Base-by-base conservation (phyloP, 2,329 filamentous ascomycete genomes). In the Elsinoe fawcettii region DNA sequence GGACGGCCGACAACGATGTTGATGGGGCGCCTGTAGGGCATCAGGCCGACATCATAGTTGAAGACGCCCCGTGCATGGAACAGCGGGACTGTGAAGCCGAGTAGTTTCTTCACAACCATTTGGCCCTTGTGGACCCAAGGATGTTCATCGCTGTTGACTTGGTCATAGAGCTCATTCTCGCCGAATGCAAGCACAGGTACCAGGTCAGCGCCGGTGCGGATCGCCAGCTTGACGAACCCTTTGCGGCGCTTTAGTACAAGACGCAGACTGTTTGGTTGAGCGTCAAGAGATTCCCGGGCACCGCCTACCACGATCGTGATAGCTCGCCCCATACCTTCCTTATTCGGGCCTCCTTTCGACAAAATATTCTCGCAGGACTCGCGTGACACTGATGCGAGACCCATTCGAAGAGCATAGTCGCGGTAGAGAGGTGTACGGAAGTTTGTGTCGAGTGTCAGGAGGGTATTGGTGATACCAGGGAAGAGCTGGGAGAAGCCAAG, bases 241-340 rank as follows among this genome's bases (percentile, higher is more conserved):
- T 95, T 95, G 57, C 93, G 86, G 46, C 87, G 82, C 63, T 86
- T 85, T 51, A 97, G 79, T 3, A 97, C 85, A 8, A 97, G 80
- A 4, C 84, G 84, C 58, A 96, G 73, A 12, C 80, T 82, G 53
- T 87, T 82, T 0, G 93, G 93, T 60, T 87, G 83, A 0, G 92
- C 90, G 69, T 96, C 89, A 2, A 99, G 83, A 1, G 89, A 93
- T 73, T 99, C 93, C 14, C 90, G 82, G 3, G 93, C 93, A 7
- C 93, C 93, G 51, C 93, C 93, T 43, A 97, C 80, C 16, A 97
- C 93, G 64, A 99, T 96, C 1, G 93, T 96, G 58, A 97, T 95
- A 51, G 88, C 91, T n/a, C 91, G 87, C 14, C 93, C 91, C 84
- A 91, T 92, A 23, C 91, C 92, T 66, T 92, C 86, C 55, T 75